Evolutionary conservation across 306 rosid species (phyloP).

Genomic region (Senna siamea): DNA sequence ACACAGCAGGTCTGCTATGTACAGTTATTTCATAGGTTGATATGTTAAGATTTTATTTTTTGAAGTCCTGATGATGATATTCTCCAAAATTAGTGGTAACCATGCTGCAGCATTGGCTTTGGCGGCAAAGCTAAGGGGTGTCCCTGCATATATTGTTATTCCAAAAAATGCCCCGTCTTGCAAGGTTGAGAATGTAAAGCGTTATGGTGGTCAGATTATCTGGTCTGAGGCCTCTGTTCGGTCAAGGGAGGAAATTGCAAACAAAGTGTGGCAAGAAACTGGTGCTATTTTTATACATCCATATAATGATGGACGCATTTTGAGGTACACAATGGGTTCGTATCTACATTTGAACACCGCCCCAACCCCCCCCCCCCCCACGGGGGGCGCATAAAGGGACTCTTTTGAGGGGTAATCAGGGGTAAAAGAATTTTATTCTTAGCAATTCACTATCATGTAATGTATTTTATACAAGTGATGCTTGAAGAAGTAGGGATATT

Average conservation of each 20-base stretch:
- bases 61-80: slow-evolving; percentile 41
- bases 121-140: slow-evolving; percentile 90
- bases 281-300: slow-evolving; percentile 85
- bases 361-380: too few species aligned
- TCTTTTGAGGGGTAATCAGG: slow-evolving; percentile 9
- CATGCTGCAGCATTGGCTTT: slow-evolving; percentile 95
- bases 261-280: slow-evolving; percentile 73
- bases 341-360: slow-evolving; percentile 12
- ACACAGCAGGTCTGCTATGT: slow-evolving; percentile 80
- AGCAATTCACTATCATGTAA: slow-evolving; percentile 9
- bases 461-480: slow-evolving; percentile 22
- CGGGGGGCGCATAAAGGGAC: slow-evolving; percentile 8
- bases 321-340: slow-evolving; percentile 56
- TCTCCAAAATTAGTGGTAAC: slow-evolving; percentile 74
- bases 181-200: slow-evolving; percentile 82
- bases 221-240: slow-evolving; percentile 70
- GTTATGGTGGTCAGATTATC: slow-evolving; percentile 81
- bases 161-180: slow-evolving; percentile 84
- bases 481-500: neutral
- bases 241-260: slow-evolving; percentile 72
- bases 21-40: slow-evolving; percentile 31
- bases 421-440: slow-evolving; percentile 13
- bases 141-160: slow-evolving; percentile 81
- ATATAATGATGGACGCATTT: slow-evolving; percentile 73
- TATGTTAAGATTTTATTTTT: slow-evolving; percentile 18